Conservation (phyloP, 2,329 filamentous ascomycete genomes). For the Colletotrichum spaethianum region DNA sequence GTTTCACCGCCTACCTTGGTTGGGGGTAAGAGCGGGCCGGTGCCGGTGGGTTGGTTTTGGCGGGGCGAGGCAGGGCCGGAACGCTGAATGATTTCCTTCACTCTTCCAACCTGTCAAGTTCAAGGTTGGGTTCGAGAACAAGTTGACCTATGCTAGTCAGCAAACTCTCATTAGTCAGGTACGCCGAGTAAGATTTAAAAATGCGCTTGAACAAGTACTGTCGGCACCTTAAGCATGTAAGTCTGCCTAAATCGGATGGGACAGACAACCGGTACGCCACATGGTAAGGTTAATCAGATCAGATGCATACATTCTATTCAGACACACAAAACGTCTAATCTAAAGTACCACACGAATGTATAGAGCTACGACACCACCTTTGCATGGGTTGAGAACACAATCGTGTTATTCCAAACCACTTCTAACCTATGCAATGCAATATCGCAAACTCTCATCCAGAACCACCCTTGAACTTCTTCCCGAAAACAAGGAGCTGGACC, state of each 20-base stretch:
- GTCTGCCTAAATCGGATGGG: no score
- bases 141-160: no score
- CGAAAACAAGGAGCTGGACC: background rate
- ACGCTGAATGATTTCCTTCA: background rate
- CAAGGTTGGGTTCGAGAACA: background rate
- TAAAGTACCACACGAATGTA: background rate
- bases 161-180: no score
- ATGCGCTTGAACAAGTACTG: no score
- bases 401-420: background rate
- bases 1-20: constrained; percentile 26
- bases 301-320: no score
- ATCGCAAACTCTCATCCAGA: background rate
- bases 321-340: no score
- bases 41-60: constrained; percentile 6
- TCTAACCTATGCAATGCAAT: background rate
- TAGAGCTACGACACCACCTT: background rate
- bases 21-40: constrained; percentile 14
- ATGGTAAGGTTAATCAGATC: no score
- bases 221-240: no score
- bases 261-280: no score
- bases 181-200: no score
- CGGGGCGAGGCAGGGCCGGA: background rate
- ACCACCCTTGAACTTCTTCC: background rate
- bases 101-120: background rate
- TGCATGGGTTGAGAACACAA: background rate